phyloP scores from a whole-genome alignment of 164 flowering plant species.

The Dillenia turbinata region DNA sequence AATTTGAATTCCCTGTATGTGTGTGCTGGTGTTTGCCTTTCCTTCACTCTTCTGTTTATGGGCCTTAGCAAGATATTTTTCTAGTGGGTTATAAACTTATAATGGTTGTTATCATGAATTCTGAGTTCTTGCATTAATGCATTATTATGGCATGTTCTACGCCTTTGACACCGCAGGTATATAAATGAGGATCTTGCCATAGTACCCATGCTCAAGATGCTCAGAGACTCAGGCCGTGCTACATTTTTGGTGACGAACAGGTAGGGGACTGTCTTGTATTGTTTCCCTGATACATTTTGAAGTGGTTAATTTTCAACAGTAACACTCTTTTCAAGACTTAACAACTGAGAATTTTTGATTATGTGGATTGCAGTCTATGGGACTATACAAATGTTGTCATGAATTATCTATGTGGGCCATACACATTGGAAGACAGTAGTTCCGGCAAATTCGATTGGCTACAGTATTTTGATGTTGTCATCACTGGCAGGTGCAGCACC shows the following conservation, averaged over 20 bases:
- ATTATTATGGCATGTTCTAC: not conserved
- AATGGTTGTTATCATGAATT: no score
- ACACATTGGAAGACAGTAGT: slow-evolving; percentile 25
- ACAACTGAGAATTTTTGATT: not conserved
- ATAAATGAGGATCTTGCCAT: slow-evolving; percentile 75
- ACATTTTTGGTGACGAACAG: slow-evolving; percentile 96
- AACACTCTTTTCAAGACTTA: no score
- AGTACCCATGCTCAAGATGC: slow-evolving; percentile 91
- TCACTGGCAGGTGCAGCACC: slow-evolving; percentile 80
- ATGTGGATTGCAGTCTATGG: slow-evolving; percentile 67
- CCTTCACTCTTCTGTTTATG: no score
- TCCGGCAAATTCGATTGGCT: slow-evolving; percentile 77
- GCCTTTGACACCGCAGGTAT: slow-evolving; percentile 40
- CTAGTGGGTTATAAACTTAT: no score
- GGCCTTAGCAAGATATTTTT: no score
- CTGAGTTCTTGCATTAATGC: not conserved
- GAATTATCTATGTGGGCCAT: slow-evolving; percentile 77
- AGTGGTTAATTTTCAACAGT: no score
- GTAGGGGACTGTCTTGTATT: slow-evolving; percentile 24
- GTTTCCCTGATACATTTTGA: not conserved
- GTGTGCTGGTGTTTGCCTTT: no score
- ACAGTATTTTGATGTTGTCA: slow-evolving; percentile 83
- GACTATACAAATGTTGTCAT: slow-evolving; percentile 94
- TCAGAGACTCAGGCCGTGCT: slow-evolving; percentile 82
- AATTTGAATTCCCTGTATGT: no score